Evolutionary conservation across 306 rosid species (phyloP).

Genomic region (Lathyrus oleraceus): DNA sequence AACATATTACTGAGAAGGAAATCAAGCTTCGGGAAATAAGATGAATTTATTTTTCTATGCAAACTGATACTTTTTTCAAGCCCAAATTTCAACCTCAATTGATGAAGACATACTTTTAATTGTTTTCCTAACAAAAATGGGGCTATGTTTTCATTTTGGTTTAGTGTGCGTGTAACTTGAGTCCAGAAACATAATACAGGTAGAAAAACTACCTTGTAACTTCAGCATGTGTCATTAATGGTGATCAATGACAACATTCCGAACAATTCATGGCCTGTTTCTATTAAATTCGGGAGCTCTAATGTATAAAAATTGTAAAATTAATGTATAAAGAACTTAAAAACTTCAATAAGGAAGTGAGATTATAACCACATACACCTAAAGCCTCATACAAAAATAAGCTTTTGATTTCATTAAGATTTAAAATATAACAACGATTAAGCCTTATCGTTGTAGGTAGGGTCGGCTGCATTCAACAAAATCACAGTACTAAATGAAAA

Average conservation of each 20-base stretch:
- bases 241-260: conserved; percentile 8
- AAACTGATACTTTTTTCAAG: conserved; percentile 8
- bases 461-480: background rate
- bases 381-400: background rate
- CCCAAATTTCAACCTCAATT: background rate
- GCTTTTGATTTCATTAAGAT: background rate
- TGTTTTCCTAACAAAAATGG: background rate
- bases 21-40: background rate
- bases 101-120: background rate
- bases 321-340: background rate
- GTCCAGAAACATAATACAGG: background rate
- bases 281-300: background rate
- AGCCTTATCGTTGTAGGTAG: background rate
- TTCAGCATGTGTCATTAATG: background rate
- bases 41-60: conserved; percentile 15
- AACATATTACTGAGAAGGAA: conserved; percentile 5
- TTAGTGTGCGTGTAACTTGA: background rate
- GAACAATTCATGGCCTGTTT: background rate
- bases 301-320: no score
- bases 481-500: background rate
- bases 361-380: background rate
- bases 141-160: conserved; percentile 7
- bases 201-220: conserved; percentile 3
- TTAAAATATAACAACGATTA: background rate
- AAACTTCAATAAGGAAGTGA: background rate